A percentile compares a stretch with the other conserved stretches of the same genome.
phyloP scores from a whole-genome alignment of 208 protist species.

The Leishmania lainsoni region DNA sequence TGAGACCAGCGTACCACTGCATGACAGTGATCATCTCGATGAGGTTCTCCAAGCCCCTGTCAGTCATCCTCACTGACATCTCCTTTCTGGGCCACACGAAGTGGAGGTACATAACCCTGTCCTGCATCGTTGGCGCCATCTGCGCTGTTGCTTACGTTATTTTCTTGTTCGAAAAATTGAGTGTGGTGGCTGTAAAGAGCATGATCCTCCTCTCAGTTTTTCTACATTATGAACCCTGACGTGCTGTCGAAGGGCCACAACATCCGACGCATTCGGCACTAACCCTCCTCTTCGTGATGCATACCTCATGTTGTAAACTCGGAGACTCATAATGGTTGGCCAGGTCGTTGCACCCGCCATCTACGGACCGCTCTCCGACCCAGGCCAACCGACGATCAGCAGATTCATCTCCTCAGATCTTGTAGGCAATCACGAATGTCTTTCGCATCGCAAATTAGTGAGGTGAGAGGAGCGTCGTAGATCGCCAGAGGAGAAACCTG shows the following conservation, averaged over 20 bases:
- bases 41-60: slow-evolving; percentile 51
- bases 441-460: slow-evolving; percentile 54
- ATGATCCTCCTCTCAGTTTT: slow-evolving; percentile 40
- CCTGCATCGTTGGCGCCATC: slow-evolving; percentile 28
- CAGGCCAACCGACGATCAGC: slow-evolving; percentile 22
- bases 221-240: slow-evolving; percentile 46
- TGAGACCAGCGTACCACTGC: slow-evolving; percentile 32
- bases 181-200: slow-evolving; percentile 23
- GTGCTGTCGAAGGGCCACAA: slow-evolving; percentile 54
- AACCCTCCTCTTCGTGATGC: slow-evolving; percentile 23
- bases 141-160: slow-evolving; percentile 39
- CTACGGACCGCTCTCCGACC: slow-evolving; percentile 41
- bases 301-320: slow-evolving; percentile 44
- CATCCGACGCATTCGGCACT: slow-evolving; percentile 39
- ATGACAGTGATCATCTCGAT: slow-evolving; percentile 34
- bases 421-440: slow-evolving; percentile 20
- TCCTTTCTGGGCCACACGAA: slow-evolving; percentile 52
- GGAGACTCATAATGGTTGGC: slow-evolving; percentile 34
- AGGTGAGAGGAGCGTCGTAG: slow-evolving; percentile 39
- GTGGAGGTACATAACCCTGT: slow-evolving; percentile 46
- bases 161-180: slow-evolving; percentile 28
- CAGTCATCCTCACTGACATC: slow-evolving; percentile 41
- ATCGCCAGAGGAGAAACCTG: slow-evolving; percentile 25
- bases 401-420: slow-evolving; percentile 36
- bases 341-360: slow-evolving; percentile 32